These are phyloP conservation scores for Blastosporella zonata DNA, from an alignment of 1,284 basidiomycete genomes.

Conservation along the genomic window DNA sequence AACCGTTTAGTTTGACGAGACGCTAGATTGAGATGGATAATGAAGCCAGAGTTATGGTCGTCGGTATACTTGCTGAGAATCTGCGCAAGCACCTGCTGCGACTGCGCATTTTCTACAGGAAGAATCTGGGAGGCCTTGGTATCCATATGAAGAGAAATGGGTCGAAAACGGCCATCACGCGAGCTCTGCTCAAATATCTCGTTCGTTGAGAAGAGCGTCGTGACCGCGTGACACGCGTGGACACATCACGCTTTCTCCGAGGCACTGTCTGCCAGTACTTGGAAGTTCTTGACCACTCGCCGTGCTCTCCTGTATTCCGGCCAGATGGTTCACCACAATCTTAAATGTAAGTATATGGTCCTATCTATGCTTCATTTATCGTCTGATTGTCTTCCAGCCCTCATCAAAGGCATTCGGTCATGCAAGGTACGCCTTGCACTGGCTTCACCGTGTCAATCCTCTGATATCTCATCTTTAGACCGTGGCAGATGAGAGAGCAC, in stretches of 20 bases:
- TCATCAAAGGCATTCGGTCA: slow-evolving; percentile 92
- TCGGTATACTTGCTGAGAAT: slow-evolving; percentile 28
- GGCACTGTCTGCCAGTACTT: slow-evolving; percentile 2
- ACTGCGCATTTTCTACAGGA: neutral
- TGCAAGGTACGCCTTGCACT: slow-evolving; percentile 67
- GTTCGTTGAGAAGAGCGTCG: neutral
- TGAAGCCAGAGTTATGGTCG: slow-evolving; percentile 24
- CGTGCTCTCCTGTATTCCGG: slow-evolving; percentile 5
- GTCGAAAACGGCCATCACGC: neutral
- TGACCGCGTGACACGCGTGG: slow-evolving; percentile 10
- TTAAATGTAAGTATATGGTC: slow-evolving; percentile 66
- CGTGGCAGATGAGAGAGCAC: slow-evolving; percentile 94
- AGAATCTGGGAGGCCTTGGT: neutral
- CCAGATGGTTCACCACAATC: slow-evolving; percentile 83
- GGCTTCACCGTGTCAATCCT: slow-evolving; percentile 7
- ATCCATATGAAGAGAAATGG: neutral
- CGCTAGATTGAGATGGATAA: slow-evolving; percentile 11
- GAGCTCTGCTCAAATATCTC: too few species aligned
- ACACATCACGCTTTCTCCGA: slow-evolving; percentile 5
- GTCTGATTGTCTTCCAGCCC: slow-evolving; percentile 49
- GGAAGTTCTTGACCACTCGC: neutral
- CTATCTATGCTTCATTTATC: slow-evolving; percentile 8
- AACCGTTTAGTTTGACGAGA: slow-evolving; percentile 30
- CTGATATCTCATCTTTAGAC: slow-evolving; percentile 55
- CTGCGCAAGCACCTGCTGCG: slow-evolving; percentile 3